Evolutionary conservation across 495 filamentous ascomycete species (phyloP).

Genomic region (Penicillium paxilli): DNA sequence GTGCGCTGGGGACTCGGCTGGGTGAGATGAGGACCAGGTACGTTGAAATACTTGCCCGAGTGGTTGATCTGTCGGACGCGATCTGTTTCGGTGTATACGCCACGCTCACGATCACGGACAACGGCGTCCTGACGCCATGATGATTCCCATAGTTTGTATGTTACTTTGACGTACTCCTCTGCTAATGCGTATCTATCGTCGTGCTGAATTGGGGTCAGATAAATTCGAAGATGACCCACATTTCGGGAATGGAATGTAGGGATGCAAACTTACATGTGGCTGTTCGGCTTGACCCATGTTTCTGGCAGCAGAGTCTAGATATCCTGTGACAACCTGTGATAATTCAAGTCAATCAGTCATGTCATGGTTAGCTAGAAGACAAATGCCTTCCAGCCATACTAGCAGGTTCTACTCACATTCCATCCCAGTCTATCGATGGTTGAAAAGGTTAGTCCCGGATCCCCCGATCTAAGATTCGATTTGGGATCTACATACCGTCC

Average conservation of each 20-base stretch:
- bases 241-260: background rate
- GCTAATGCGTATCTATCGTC: conserved; percentile 67
- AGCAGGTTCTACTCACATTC: conserved; percentile 49
- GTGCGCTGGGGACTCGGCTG: conserved; percentile 67
- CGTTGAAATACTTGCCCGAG: conserved; percentile 61
- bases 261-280: conserved; percentile 29
- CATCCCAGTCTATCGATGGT: conserved; percentile 48
- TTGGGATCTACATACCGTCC: conserved; percentile 45
- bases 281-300: conserved; percentile 60
- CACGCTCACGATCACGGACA: conserved; percentile 50
- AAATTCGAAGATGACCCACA: too few relatives aligned
- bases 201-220: conserved; percentile 43
- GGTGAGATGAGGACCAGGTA: conserved; percentile 64
- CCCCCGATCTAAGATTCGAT: background rate
- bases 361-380: background rate
- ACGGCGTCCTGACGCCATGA: conserved; percentile 71
- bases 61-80: conserved; percentile 66
- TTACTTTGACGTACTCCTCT: conserved; percentile 66
- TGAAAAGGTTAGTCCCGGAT: background rate
- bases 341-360: background rate
- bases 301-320: conserved; percentile 64
- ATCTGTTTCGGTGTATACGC: conserved; percentile 60
- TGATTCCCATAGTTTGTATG: conserved; percentile 70
- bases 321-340: conserved; percentile 60
- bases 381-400: background rate